Evolutionary conservation across 148 eudicot genomes (phyloP).

Genomic region (Silene uniflora): DNA sequence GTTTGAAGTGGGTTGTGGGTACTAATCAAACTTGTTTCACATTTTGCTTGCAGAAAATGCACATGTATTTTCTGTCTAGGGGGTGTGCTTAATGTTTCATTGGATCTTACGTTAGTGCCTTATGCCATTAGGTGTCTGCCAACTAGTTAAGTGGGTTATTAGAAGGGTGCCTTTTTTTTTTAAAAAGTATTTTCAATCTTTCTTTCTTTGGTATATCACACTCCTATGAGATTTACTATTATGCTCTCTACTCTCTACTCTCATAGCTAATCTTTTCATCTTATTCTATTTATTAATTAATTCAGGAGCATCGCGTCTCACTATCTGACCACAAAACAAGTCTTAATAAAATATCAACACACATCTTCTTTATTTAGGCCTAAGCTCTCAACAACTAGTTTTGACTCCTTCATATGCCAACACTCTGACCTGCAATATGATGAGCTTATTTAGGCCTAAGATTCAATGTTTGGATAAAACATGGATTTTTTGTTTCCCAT

Average conservation of each 20-base stretch:
- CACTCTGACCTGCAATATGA: not conserved
- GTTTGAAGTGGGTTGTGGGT: not conserved
- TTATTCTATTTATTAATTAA: slow-evolving; percentile 10
- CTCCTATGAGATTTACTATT: slow-evolving; percentile 15
- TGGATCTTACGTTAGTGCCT: slow-evolving; percentile 21
- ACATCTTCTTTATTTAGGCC: not conserved
- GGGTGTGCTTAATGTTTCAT: slow-evolving; percentile 9
- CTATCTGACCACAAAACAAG: slow-evolving; percentile 8
- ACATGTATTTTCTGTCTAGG: slow-evolving; percentile 1
- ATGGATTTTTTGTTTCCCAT: no score
- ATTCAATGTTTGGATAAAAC: no score
- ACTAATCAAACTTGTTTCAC: slow-evolving; percentile 2
- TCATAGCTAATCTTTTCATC: slow-evolving; percentile 9
- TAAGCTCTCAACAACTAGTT: not conserved
- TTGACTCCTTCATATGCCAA: not conserved
- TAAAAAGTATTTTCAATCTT: slow-evolving; percentile 10
- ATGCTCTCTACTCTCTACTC: slow-evolving; percentile 22
- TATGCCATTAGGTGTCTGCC: slow-evolving; percentile 12
- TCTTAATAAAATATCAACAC: not conserved
- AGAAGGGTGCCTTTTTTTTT: slow-evolving; percentile 19
- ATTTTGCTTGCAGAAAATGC: not conserved
- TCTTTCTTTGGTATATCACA: slow-evolving; percentile 21
- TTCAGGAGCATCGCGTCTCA: slow-evolving; percentile 12
- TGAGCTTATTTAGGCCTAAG: no score
- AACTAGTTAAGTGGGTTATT: slow-evolving; percentile 19